Evolutionary conservation across 2,329 filamentous ascomycete genomes (phyloP).

Genomic region (Mariannaea elegans): DNA sequence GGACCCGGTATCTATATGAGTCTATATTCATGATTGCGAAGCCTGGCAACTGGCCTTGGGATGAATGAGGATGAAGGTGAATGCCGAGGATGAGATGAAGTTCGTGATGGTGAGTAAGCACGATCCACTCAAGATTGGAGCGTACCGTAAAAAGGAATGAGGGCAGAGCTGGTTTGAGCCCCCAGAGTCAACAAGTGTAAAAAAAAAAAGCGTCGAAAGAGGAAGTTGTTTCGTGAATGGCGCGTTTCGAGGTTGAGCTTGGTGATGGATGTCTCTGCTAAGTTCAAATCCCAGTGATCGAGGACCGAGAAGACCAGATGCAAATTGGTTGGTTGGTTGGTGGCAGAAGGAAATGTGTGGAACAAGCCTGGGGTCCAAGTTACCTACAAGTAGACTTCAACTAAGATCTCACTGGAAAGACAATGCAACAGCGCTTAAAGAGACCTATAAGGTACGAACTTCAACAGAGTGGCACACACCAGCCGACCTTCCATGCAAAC

Average conservation of each 20-base stretch:
- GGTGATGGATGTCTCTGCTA: slow-evolving; percentile 27
- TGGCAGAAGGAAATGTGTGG: background rate
- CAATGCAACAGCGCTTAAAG: too few species aligned
- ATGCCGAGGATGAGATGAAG: slow-evolving; percentile 5
- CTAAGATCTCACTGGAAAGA: too few species aligned
- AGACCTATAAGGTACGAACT: too few species aligned
- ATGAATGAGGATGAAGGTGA: too few species aligned
- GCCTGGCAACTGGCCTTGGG: slow-evolving; percentile 1
- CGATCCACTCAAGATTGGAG: background rate
- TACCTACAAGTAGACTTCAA: background rate
- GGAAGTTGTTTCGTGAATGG: background rate
- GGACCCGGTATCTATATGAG: slow-evolving; percentile 62
- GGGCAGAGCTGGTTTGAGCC: too few species aligned
- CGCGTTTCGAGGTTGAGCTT: background rate
- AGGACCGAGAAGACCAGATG: slow-evolving; percentile 31
- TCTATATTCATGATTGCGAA: slow-evolving; percentile 49
- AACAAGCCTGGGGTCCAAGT: slow-evolving; percentile 11
- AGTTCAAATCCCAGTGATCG: slow-evolving; percentile 24
- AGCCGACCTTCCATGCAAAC: background rate
- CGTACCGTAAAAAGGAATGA: too few species aligned
- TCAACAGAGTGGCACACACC: background rate
- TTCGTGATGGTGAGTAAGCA: background rate
- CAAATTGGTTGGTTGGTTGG: slow-evolving; percentile 25
- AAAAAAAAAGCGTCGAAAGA: background rate
- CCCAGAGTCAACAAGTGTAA: background rate